phyloP scores from a whole-genome alignment of 306 rosid species.

The Macrotyloma uniflorum region DNA sequence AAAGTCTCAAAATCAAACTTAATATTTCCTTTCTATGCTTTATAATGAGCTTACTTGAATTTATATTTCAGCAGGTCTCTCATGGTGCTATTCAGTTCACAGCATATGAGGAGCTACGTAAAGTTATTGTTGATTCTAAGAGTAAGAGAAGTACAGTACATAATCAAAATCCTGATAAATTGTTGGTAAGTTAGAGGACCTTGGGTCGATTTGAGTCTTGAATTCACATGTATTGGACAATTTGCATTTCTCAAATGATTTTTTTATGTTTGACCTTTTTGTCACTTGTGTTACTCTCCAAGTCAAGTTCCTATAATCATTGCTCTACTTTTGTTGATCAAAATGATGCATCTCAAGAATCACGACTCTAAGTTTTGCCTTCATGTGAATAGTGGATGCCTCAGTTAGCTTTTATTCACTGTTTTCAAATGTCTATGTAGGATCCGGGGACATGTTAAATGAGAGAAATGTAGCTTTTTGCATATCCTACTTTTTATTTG shows the following conservation, averaged over 20 bases:
- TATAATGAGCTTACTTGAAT: slow-evolving; percentile 23
- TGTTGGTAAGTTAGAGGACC: slow-evolving; percentile 60
- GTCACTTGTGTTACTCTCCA: slow-evolving; percentile 22
- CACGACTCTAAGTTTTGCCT: slow-evolving; percentile 28
- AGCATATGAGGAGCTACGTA: slow-evolving; percentile 88
- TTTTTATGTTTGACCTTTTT: slow-evolving; percentile 28
- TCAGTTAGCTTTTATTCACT: slow-evolving; percentile 19
- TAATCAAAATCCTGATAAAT: slow-evolving; percentile 47
- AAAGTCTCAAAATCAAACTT: background rate
- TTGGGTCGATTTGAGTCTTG: slow-evolving; percentile 25
- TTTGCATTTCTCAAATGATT: slow-evolving; percentile 17
- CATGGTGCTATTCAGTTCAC: slow-evolving; percentile 97
- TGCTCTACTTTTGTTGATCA: background rate
- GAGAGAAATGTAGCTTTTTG: slow-evolving; percentile 23
- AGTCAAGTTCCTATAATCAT: slow-evolving; percentile 18
- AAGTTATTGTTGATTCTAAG: slow-evolving; percentile 61
- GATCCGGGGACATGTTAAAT: slow-evolving; percentile 25
- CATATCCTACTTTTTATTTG: slow-evolving; percentile 19
- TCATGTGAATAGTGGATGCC: slow-evolving; percentile 22
- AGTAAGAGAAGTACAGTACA: slow-evolving; percentile 43
- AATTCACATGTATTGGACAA: slow-evolving; percentile 10
- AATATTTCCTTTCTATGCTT: slow-evolving; percentile 7
- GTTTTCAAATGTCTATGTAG: slow-evolving; percentile 13
- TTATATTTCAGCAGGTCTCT: slow-evolving; percentile 76
- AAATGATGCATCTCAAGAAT: slow-evolving; percentile 20